Evolutionary conservation across 1,284 basidiomycete species (phyloP), one percentile per base, ranked within the genome.

Genomic region (Gymnopus androsaceus): DNA sequence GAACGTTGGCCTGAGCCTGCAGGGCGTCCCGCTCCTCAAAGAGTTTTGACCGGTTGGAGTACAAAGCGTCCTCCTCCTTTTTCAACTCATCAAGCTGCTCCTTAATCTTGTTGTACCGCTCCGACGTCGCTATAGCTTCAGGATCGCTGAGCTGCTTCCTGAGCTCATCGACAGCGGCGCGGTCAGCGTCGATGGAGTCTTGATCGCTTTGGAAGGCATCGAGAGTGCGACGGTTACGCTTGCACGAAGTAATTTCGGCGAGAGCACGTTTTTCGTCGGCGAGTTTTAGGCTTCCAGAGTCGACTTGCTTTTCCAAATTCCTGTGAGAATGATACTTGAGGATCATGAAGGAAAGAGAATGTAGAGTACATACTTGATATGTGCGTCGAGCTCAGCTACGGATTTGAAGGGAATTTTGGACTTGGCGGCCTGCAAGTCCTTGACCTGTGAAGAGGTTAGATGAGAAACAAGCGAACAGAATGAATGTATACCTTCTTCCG

Each of bases 201-300:
- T 94, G 88, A 48, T 90, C 83, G 1, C 84, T 73, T 67, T 94
- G 86, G 78, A 96, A 93, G 46, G 80, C 77, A 70, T 95, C 91
- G 51, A 95, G 85, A 14, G 74, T 71, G 69, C 81, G 87, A 56
- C 91, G 86, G 54, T 76, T 80, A 38, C 92, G 89, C 66, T 82
- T 90, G 61, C 81, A 76, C 47, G 81, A 79, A 60, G 79, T 82
- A 64, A 99, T 97, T 67, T 99, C 96, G 64, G 85, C 82, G 19
- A 99, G 80, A 4, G 95, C 93, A 62, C 93, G 88, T 75, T 98
- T 98, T 76, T 99, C 97, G 55, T 98, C 96, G 36, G 90, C 95
- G 55, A 99, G 82, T 72, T 95, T 98, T 83, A 99, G 82, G 61
- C 70, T 85, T 21, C 96, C 97, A 8, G 92, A 90, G 68, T 98